Conservation (phyloP, 495 filamentous ascomycete genomes). For the Astrocystis sublimbata region DNA sequence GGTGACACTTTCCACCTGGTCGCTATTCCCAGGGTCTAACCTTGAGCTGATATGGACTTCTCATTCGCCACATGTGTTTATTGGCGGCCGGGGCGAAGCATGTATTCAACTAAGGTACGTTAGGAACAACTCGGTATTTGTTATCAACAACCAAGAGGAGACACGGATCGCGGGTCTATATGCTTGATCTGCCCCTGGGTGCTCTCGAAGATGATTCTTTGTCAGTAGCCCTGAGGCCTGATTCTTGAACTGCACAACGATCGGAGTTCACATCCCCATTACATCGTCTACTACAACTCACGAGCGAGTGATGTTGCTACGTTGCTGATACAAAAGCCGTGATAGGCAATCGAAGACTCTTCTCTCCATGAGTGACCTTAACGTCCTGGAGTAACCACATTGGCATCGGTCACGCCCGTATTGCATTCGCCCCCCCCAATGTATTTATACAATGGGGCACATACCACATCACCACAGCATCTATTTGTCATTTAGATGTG, state of each 20-base stretch:
- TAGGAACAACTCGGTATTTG: not conserved
- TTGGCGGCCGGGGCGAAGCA: constrained; percentile 1
- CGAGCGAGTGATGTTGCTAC: not conserved
- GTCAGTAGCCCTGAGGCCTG: constrained; percentile 7
- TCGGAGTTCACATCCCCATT: not conserved
- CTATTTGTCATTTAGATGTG: not conserved
- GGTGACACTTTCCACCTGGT: not conserved
- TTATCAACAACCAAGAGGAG: not conserved
- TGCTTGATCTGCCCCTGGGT: constrained; percentile 11
- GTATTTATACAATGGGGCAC: not conserved
- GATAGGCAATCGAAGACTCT: not conserved
- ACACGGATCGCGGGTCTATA: not conserved
- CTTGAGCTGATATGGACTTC: not conserved
- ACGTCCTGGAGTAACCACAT: constrained; percentile 1
- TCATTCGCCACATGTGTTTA: not conserved
- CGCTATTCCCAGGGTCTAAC: not conserved
- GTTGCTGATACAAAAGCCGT: not conserved
- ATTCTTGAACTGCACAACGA: not conserved
- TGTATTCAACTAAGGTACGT: constrained; percentile 2
- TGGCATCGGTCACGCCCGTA: constrained; percentile 7
- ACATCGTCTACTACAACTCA: not conserved
- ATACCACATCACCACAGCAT: not conserved
- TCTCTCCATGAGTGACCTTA: not conserved
- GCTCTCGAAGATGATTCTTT: not conserved
- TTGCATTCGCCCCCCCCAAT: constrained; percentile 9